Base-by-base conservation (phyloP, 2,329 filamentous ascomycete species). In the Xylaria sp. region DNA sequence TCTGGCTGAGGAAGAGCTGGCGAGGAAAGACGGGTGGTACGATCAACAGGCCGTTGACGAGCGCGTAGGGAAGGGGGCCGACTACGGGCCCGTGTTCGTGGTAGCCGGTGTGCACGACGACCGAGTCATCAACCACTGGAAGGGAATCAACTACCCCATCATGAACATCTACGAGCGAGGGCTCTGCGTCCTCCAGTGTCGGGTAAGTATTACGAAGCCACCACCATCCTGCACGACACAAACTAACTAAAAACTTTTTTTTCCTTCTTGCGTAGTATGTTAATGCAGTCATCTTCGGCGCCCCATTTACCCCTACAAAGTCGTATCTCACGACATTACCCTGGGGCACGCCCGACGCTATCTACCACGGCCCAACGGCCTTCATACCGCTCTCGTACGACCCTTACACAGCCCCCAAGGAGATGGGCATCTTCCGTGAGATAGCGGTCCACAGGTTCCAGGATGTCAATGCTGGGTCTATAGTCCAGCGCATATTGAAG, bases 131-230 rank as follows among this genome's bases (percentile, higher is more conserved):
- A 99, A 99, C 78, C 83, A 90, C 72, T 96, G 93, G 91, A 98
- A 98, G 79, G 94, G 95, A 37, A 85, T 97, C 71, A 99, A 99
- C 80, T 99, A 97, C 75, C 95, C 95, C 25, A 98, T 99, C 79
- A 99, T 99, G 95, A 99, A 98, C 81, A 94, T 97, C 60, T 97
- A 94, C 72, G 95, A 99, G 82, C 90, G 95, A 43, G 94, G 94
- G 1, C 87, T 99, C 21, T 99, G 95, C 75, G 94, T 98, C 31
- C 81, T 98, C 66, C 95, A 99, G 74, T 99, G 95, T 82, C 90
- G 90, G 77, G 92, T 94, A 82, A 72, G 86, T 66, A 28, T 21
- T 57, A 28, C 15, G 3, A 12, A 25, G 28, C 5, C 28, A 21
- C 40, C 17, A 37, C 8, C 21, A 31, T 50, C 14, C 33, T 31